phyloP scores from a whole-genome alignment of 2,329 filamentous ascomycete species.

The Neocucurbitaria cava region DNA sequence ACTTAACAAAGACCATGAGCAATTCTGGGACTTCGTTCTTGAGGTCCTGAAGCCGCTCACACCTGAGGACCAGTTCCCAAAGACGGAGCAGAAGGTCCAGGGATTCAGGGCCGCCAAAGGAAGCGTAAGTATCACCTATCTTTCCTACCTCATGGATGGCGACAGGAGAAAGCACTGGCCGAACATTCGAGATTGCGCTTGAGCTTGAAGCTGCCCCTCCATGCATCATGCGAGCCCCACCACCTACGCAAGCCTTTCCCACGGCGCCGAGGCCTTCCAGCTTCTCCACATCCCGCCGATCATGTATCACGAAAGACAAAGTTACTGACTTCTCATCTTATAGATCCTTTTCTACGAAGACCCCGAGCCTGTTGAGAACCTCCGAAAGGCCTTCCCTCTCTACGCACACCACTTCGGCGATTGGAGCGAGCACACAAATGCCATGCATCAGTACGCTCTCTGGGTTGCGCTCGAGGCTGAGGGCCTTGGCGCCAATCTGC shows the following conservation, averaged over 20 bases:
- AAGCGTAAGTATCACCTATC: constrained; percentile 62
- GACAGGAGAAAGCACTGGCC: not conserved
- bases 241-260: constrained; percentile 1
- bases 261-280: not conserved
- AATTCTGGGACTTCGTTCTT: constrained; percentile 79
- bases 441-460: constrained; percentile 80
- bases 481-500: constrained; percentile 85
- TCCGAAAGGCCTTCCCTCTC: constrained; percentile 72
- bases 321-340: constrained; percentile 11
- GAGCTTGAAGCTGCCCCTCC: constrained; percentile 20
- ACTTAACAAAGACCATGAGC: constrained; percentile 81
- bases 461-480: constrained; percentile 86
- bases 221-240: constrained; percentile 20
- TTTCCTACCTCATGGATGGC: not conserved
- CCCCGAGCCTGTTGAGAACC: constrained; percentile 67
- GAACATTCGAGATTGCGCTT: not conserved
- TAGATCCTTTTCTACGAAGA: constrained; percentile 88
- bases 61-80: constrained; percentile 67
- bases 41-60: constrained; percentile 73
- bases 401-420: constrained; percentile 81
- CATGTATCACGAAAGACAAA: not conserved
- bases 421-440: constrained; percentile 79
- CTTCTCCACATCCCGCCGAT: constrained; percentile 4
- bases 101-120: constrained; percentile 77
- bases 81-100: constrained; percentile 58